phyloP scores from a whole-genome alignment of 495 filamentous ascomycete species.

The Geoglossum glabrum region DNA sequence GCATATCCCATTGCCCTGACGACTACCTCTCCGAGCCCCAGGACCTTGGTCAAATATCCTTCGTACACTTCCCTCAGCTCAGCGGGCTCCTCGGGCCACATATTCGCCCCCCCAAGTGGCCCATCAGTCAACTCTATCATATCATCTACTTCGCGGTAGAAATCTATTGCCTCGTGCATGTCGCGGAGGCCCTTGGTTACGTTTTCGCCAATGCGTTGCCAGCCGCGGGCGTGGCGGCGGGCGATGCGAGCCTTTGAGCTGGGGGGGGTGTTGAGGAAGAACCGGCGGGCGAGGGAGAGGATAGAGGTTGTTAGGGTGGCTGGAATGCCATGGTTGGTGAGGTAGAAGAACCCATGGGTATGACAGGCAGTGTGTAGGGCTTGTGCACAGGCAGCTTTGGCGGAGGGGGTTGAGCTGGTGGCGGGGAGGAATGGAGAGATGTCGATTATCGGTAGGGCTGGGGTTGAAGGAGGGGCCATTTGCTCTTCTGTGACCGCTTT shows the following conservation, averaged over 20 bases:
- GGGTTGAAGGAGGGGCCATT: background rate
- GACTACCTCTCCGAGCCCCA: slow-evolving; percentile 11
- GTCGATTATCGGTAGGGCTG: slow-evolving; percentile 13
- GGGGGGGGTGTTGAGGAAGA: slow-evolving; percentile 13
- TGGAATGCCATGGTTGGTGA: slow-evolving; percentile 17
- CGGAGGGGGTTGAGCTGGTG: slow-evolving; percentile 1
- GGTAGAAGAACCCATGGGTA: slow-evolving; percentile 18
- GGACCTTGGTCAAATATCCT: slow-evolving; percentile 8
- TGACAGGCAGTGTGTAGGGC: slow-evolving; percentile 13
- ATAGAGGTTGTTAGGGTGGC: slow-evolving; percentile 8
- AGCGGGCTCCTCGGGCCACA: slow-evolving; percentile 12
- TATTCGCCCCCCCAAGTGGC: slow-evolving; percentile 13
- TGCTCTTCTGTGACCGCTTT: background rate
- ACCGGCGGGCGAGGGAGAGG: slow-evolving; percentile 13
- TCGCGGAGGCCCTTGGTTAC: slow-evolving; percentile 12
- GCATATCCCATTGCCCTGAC: slow-evolving; percentile 22
- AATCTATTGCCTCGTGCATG: slow-evolving; percentile 16
- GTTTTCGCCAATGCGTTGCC: slow-evolving; percentile 16
- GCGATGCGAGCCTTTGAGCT: slow-evolving; percentile 13
- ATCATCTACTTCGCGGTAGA: slow-evolving; percentile 12
- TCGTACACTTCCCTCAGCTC: slow-evolving; percentile 9
- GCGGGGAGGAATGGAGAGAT: slow-evolving; percentile 12
- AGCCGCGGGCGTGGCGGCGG: slow-evolving; percentile 16
- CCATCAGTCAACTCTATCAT: background rate
- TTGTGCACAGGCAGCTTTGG: slow-evolving; percentile 1